Evolutionary conservation across 2,329 filamentous ascomycete species (phyloP).

Genomic region (Sporothrix protearum): DNA sequence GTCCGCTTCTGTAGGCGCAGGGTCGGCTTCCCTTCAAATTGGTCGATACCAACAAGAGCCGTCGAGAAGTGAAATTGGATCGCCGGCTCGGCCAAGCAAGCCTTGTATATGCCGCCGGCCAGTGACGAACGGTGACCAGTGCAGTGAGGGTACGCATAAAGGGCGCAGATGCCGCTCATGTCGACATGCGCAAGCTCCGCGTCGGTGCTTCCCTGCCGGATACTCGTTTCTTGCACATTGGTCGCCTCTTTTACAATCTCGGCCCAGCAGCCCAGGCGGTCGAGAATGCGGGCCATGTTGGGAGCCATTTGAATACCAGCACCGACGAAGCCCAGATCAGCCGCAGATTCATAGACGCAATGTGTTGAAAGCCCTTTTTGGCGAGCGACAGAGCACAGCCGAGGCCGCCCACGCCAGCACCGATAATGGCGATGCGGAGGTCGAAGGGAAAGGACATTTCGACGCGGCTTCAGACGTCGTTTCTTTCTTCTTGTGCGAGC

Average conservation of each 20-base stretch:
- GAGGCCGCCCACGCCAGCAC: conserved; percentile 70
- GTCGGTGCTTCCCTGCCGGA: conserved; percentile 67
- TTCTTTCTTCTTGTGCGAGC: background rate
- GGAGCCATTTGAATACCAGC: conserved; percentile 82
- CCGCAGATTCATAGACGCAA: conserved; percentile 72
- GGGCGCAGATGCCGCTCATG: conserved; percentile 62
- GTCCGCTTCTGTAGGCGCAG: conserved; percentile 58
- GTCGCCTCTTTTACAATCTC: conserved; percentile 68
- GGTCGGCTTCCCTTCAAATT: conserved; percentile 56
- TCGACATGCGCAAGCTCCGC: conserved; percentile 67
- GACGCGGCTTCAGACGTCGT: background rate
- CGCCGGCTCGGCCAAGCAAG: conserved; percentile 58
- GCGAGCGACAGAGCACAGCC: conserved; percentile 69
- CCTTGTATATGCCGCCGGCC: conserved; percentile 65
- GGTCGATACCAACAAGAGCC: conserved; percentile 52
- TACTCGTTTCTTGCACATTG: conserved; percentile 66
- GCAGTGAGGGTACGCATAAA: conserved; percentile 74
- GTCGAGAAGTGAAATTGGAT: conserved; percentile 68
- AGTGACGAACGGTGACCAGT: conserved; percentile 73
- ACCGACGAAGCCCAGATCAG: conserved; percentile 73
- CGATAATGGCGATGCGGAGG: conserved; percentile 36
- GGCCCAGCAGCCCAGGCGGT: conserved; percentile 68
- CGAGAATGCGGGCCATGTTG: conserved; percentile 74
- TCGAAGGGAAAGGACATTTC: conserved; percentile 33
- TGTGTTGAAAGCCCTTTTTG: conserved; percentile 69